Conservation (phyloP, 2,329 filamentous ascomycete genomes). For the Spiromastix sp. region DNA sequence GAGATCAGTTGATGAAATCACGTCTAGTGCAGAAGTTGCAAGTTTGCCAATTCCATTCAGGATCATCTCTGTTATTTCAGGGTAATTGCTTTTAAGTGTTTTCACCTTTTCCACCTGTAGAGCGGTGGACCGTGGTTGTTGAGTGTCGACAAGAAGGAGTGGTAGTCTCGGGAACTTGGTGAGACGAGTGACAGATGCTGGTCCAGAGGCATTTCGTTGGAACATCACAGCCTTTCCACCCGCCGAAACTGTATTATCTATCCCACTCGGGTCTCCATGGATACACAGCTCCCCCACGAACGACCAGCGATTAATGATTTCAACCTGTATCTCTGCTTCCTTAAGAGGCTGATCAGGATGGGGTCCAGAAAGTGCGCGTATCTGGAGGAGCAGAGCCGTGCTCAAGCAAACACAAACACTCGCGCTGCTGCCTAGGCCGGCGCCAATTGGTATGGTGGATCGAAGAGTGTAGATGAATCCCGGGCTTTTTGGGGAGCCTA, state of each 20-base stretch:
- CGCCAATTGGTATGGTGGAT: conserved; percentile 77
- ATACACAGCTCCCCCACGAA: conserved; percentile 90
- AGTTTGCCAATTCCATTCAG: conserved; percentile 60
- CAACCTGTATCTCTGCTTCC: too few relatives aligned
- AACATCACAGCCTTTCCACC: conserved; percentile 80
- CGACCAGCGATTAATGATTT: conserved; percentile 86
- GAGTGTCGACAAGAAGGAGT: conserved; percentile 69
- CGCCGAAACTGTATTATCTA: conserved; percentile 79
- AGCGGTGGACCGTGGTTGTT: conserved; percentile 64
- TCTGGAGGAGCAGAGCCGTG: conserved; percentile 56
- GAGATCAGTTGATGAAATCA: too few relatives aligned
- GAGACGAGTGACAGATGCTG: conserved; percentile 58
- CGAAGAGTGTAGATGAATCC: conserved; percentile 73
- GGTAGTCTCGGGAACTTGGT: conserved; percentile 76
- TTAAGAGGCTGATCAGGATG: too few relatives aligned
- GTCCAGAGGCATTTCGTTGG: conserved; percentile 57
- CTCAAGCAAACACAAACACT: conserved; percentile 75
- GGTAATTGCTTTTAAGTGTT: conserved; percentile 54
- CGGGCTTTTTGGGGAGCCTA: conserved; percentile 62
- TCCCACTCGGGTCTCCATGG: conserved; percentile 76
- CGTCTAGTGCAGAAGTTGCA: conserved; percentile 39
- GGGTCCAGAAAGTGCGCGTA: too few relatives aligned
- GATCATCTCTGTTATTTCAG: conserved; percentile 59
- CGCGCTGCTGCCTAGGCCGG: conserved; percentile 77
- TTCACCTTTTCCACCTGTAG: conserved; percentile 69